Evolutionary conservation across 305 asterid species (phyloP), one percentile per base, ranked within the genome.

Genomic region (Fraxinus latifolia): DNA sequence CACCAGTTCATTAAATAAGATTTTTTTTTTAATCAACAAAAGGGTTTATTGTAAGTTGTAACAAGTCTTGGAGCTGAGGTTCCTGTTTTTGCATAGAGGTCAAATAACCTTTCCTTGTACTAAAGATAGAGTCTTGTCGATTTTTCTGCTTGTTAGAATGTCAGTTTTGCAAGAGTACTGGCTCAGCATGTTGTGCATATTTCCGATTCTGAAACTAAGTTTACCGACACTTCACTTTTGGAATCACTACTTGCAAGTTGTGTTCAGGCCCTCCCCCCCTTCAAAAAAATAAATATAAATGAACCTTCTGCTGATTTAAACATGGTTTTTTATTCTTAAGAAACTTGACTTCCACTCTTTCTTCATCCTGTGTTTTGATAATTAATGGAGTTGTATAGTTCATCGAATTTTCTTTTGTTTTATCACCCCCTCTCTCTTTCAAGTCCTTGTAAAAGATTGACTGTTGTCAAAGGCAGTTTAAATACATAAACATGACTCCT

Each of bases 41-140:
- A 77, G 67, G 42, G 19, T 55, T 36, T 76, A 62, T 76, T 73
- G 44, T 60, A 58, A 77, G 78, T 82, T 62, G 14, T 62, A 19
- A n/a, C 33, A 19, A 29, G 39, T 71, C 70, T 81, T 36, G 39
- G 17, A 68, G 47, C 81, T 36, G 25, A 83, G 76, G 77, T 75
- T 75, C 74, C 79, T 81, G 12, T 19, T 47, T 53, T 73, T 79
- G 73, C 79, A 29, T 53, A 21, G 32, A 27, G 34, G 72, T 8
- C 15, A 6, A 60, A 60, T 60, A 60, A 60, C 23, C 71, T 5
- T 60, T 2, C 32, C 71, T 60, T 21, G 71, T 60, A 21, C 71
- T 21, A 60, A 60, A 60, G 71, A 60, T 60, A 60, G 70, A 55
- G 67, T 19, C 5, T 58, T 19, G 71, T 60, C 29, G 32, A 60